Base-by-base conservation (phyloP, 495 filamentous ascomycete genomes). In the Letharia lupina region DNA sequence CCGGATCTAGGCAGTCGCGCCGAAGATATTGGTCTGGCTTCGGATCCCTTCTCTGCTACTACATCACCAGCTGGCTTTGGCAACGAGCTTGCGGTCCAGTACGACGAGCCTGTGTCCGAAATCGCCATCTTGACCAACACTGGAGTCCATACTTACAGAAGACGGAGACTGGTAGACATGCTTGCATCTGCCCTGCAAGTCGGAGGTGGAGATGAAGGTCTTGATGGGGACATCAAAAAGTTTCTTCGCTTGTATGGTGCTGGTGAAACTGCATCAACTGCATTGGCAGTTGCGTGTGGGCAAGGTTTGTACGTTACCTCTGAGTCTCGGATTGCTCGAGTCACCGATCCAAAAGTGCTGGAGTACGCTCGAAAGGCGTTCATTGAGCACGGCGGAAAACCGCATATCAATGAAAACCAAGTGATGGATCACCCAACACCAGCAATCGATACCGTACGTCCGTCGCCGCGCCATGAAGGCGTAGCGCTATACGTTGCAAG, bases 271-370 rank as follows among this genome's bases (percentile, higher is more conserved):
- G 85, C 91, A 67, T 91, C 95, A 0, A 93, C 92, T 62, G 91
- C 95, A 13, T 81, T 99, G 31, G 95, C 95, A 12, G 94, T 98
- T n/a, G 92, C 92, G 18, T 99, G 94, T 73, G 91, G 93, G 16
- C 91, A 96, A 73, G 91, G 90, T 23, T 83, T 87, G 33, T 91
- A 93, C 70, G 81, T 92, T 56, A 84, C 86, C 0, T 80, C 86
- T 1, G 89, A 91, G 63, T 80, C 84, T 35, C 84, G 90, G 60
- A 79, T 91, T 1, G 82, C 84, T 0, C 82, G 80, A 62, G 82
- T 91, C 61, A 87, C 83, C n/a, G 94, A 97, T 70, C 88, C 89
- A 2, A 82, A 89, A 47, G 87, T 96, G 31, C 78, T 93, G 31
- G 91, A 94, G 69, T 83, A 85, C 57, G 94, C 94, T 8, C 85